phyloP scores from a whole-genome alignment of 73 alveolate genomes.

The Paramecium caudatum region DNA sequence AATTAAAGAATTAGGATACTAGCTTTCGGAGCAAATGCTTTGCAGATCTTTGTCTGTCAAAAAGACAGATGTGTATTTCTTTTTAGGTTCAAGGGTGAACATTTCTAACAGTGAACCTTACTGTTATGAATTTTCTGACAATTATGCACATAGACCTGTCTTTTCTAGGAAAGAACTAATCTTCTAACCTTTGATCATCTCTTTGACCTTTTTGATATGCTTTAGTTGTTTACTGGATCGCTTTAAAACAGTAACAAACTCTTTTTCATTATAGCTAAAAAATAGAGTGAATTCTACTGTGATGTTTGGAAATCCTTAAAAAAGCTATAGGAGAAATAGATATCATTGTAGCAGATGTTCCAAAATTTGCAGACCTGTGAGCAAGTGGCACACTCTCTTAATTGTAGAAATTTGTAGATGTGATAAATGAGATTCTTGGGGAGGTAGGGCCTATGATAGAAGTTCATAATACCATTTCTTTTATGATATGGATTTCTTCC shows the following conservation, averaged over 20 bases:
- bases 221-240: slow-evolving; percentile 39
- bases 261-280: slow-evolving; percentile 34
- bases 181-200: slow-evolving; percentile 38
- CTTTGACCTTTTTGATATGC: slow-evolving; percentile 55
- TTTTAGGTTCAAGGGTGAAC: slow-evolving; percentile 43
- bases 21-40: slow-evolving; percentile 23
- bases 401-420: background rate
- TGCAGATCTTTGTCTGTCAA: slow-evolving; percentile 51
- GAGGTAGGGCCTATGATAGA: slow-evolving; percentile 30
- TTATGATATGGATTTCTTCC: background rate
- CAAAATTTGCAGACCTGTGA: slow-evolving; percentile 57
- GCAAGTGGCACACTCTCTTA: slow-evolving; percentile 56
- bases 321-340: slow-evolving; percentile 52
- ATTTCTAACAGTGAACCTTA: slow-evolving; percentile 26
- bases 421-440: slow-evolving; percentile 42
- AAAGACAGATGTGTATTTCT: slow-evolving; percentile 4
- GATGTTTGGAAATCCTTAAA: slow-evolving; percentile 38
- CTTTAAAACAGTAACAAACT: slow-evolving; percentile 23
- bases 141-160: background rate
- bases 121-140: slow-evolving; percentile 1
- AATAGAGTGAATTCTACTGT: background rate
- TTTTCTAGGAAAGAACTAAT: slow-evolving; percentile 40
- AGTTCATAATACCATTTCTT: slow-evolving; percentile 25
- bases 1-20: background rate
- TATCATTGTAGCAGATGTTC: slow-evolving; percentile 48